These are phyloP conservation scores for Xylaria grammica DNA, from an alignment of 495 filamentous ascomycete species.

Conservation along the genomic window DNA sequence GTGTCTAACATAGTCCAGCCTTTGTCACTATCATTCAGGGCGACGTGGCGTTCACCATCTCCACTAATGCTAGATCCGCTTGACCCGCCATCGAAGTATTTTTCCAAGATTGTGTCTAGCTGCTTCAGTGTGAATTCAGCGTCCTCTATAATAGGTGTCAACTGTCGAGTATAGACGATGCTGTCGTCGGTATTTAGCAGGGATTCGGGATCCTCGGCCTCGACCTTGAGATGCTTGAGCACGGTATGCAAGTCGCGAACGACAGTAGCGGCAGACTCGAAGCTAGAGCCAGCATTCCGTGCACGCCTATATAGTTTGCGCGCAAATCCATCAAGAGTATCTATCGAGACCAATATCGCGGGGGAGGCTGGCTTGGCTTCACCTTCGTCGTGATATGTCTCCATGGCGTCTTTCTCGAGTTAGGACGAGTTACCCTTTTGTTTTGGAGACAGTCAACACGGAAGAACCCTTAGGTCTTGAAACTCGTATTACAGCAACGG, in stretches of 20 bases:
- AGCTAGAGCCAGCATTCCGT: constrained; percentile 44
- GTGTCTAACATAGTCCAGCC: constrained; percentile 37
- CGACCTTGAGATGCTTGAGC: constrained; percentile 54
- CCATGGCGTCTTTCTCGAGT: constrained; percentile 22
- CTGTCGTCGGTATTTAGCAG: constrained; percentile 45
- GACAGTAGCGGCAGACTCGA: constrained; percentile 40
- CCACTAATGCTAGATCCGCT: constrained; percentile 16
- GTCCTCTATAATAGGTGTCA: constrained; percentile 54
- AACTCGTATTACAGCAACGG: neutral
- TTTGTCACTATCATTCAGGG: constrained; percentile 34
- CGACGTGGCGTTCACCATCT: constrained; percentile 20
- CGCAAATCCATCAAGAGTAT: constrained; percentile 49
- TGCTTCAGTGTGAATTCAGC: constrained; percentile 55
- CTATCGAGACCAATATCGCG: constrained; percentile 36
- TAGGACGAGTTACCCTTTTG: neutral
- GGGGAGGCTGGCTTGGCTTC: constrained; percentile 17
- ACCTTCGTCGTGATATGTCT: constrained; percentile 6
- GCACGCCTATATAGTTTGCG: constrained; percentile 46
- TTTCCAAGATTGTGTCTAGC: constrained; percentile 51
- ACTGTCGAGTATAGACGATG: constrained; percentile 46
- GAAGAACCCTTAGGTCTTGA: neutral
- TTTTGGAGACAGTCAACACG: neutral
- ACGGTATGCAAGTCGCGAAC: constrained; percentile 53
- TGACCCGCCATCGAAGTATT: constrained; percentile 32
- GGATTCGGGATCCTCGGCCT: constrained; percentile 55